Evolutionary conservation across 768 basidiomycete species (phyloP), one percentile per base, ranked within the genome.

Genomic region (Suillus cothurnatus): DNA sequence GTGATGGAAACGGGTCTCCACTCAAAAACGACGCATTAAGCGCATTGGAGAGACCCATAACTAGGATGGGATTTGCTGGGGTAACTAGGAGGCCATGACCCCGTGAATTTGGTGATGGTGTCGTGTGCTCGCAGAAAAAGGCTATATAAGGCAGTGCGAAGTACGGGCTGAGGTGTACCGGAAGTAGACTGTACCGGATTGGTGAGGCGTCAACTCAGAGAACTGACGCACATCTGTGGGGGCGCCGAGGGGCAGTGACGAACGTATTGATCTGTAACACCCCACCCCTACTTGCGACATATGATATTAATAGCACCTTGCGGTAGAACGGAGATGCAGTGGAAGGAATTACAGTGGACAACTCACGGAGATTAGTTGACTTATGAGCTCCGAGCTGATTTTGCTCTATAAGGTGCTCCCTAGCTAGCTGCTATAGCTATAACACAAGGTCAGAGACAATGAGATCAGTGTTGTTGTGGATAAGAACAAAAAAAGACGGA

Each of bases 401-500:
- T 26, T 52, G 26, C 26, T 28, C 50, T 50, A 50, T 14, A 28
- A 28, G 26, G 14, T 26, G 26, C 49, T 28, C 26, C 3, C n/a
- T n/a, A n/a, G n/a, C n/a, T 6, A 50, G 49, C 26, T 15, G 34
- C 34, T 9, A 34, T 9, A 5, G 14, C 47, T 47, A 28, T 17
- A 52, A 28, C 50, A 9, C 23, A 53, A 53, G 52, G 50, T 52
- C 31, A 55, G 31, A 55, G 52, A 55, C 52, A 55, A 55, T 32
- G 11, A 50, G 2, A 6, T 31, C 14, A 14, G 57, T 39, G 28
- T 39, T 58, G 57, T 58, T 52, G 38, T 59, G 1, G 26, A 38
- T 38, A 26, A 45, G 26, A 61, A 60, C 45, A 66, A 64, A n/a
- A 61, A 19, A 39, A 45, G 32, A 34, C 28, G 52, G 17, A 36